Percentiles rank a stretch among this genome's conserved stretches.
Evolutionary conservation across 208 protist species (phyloP).

Genomic region (Acanthamoeba sp.): DNA sequence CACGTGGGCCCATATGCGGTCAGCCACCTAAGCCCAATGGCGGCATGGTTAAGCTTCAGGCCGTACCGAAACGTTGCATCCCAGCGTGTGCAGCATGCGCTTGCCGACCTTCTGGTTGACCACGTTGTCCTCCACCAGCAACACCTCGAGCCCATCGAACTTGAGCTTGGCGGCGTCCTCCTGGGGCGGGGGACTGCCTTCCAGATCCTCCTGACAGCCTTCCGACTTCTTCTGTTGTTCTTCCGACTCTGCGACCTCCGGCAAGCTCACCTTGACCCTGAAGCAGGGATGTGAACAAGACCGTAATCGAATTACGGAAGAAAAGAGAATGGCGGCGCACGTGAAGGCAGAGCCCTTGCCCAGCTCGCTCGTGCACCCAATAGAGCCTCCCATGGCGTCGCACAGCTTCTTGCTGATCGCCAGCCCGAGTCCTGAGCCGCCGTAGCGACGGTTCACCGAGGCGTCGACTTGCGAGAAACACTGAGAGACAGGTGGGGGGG

Average conservation of each 20-base stretch:
- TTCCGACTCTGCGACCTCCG: background rate
- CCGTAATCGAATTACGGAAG: background rate
- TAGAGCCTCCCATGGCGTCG: conserved; percentile 22
- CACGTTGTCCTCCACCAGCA: conserved; percentile 47
- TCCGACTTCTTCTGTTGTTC: background rate
- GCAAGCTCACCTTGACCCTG: background rate
- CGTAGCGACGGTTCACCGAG: conserved; percentile 25
- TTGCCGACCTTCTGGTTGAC: conserved; percentile 50
- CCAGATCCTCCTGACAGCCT: background rate
- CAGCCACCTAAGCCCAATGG: background rate
- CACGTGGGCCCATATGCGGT: background rate
- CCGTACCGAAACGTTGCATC: background rate
- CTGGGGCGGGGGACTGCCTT: background rate
- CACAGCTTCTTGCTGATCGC: conserved; percentile 55
- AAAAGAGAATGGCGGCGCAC: background rate
- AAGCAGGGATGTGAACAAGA: too few relatives aligned
- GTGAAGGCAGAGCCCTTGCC: conserved; percentile 22
- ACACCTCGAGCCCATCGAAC: background rate
- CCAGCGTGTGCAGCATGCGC: conserved; percentile 30
- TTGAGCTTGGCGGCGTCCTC: background rate
- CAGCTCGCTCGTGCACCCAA: conserved; percentile 1
- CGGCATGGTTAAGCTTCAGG: background rate
- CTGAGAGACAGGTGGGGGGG: background rate
- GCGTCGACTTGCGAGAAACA: conserved; percentile 46
- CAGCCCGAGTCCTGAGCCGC: conserved; percentile 3